Conservation (phyloP, 495 filamentous ascomycete species). For the Entonaema liquescens region DNA sequence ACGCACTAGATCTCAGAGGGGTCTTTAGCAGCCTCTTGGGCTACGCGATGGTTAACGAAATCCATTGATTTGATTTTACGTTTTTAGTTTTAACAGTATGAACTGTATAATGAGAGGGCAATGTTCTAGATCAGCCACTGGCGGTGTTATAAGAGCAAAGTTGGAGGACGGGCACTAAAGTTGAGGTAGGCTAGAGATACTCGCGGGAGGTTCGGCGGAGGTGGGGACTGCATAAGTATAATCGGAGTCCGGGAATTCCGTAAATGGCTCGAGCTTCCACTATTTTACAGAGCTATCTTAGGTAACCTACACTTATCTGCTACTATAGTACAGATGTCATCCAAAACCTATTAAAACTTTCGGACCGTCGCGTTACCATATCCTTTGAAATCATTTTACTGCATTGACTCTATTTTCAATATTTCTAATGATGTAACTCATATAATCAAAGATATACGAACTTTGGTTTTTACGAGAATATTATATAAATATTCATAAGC, state of each 20-base stretch:
- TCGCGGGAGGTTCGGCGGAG: background rate
- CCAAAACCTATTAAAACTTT: background rate
- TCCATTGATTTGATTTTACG: slow-evolving; percentile 52
- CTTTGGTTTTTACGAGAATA: no score
- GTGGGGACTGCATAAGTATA: background rate
- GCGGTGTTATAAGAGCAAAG: background rate
- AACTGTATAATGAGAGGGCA: background rate
- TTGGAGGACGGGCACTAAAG: background rate
- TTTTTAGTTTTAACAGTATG: no score
- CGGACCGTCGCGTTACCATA: background rate
- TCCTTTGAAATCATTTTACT: background rate
- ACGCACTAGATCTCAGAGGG: slow-evolving; percentile 41
- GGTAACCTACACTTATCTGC: background rate
- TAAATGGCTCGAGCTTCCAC: slow-evolving; percentile 8
- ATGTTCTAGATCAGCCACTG: background rate
- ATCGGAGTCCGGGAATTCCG: background rate
- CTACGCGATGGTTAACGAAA: slow-evolving; percentile 64
- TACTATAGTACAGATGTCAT: background rate
- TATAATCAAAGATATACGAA: no score
- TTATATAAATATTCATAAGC: no score
- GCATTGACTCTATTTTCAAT: background rate
- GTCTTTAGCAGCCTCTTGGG: slow-evolving; percentile 54
- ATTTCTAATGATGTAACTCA: background rate
- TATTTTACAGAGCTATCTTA: background rate
- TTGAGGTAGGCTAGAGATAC: background rate